Percentiles rank a stretch among this genome's conserved stretches.
phyloP scores from a whole-genome alignment of 129 eudicot species.

The Cynara cardunculus region DNA sequence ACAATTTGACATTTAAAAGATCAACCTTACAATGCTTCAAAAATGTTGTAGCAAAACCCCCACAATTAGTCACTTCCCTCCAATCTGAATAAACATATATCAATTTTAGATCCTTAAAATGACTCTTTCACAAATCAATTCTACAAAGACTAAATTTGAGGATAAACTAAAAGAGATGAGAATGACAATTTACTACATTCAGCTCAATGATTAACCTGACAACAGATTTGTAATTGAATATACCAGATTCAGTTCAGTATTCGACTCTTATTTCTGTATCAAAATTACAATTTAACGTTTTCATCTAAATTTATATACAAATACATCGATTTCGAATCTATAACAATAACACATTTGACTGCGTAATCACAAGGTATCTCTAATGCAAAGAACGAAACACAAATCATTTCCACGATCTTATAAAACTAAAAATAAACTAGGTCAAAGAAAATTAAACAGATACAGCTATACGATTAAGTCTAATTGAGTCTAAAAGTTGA shows the following conservation, averaged over 20 bases:
- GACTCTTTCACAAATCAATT: background rate
- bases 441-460: constrained; percentile 3
- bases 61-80: background rate
- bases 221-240: background rate
- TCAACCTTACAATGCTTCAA: background rate
- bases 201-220: background rate
- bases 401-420: background rate
- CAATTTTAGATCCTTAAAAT: background rate
- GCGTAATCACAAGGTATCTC: background rate
- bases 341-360: constrained; percentile 1
- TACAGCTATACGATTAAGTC: background rate
- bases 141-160: background rate
- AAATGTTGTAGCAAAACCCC: background rate
- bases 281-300: background rate
- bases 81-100: background rate
- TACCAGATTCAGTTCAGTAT: background rate
- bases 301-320: background rate
- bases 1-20: background rate
- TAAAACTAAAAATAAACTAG: constrained; percentile 1
- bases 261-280: background rate
- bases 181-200: background rate
- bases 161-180: background rate
- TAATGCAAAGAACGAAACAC: background rate
- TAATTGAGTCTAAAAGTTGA: background rate
- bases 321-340: background rate